Evolutionary conservation across 2,329 filamentous ascomycete species (phyloP).

Genomic region (Hypoxylon sp.): DNA sequence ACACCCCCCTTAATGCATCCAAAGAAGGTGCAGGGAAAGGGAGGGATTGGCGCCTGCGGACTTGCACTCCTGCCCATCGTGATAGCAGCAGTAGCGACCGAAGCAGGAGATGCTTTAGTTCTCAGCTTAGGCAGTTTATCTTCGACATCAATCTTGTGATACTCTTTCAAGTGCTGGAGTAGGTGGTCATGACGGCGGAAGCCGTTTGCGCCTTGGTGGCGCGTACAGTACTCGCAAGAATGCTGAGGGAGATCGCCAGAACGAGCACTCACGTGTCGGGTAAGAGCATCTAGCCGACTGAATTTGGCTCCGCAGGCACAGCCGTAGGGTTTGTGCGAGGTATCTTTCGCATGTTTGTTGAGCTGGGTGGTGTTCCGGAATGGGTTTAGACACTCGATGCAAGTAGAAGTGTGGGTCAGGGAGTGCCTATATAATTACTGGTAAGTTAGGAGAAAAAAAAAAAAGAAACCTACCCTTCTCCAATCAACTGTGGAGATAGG

Average conservation of each 20-base stretch:
- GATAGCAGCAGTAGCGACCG: too few relatives aligned
- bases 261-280: constrained; percentile 4
- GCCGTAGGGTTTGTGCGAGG: constrained; percentile 9
- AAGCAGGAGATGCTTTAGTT: background rate
- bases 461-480: constrained; percentile 23
- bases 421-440: too few relatives aligned
- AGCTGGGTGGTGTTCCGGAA: constrained; percentile 8
- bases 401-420: background rate
- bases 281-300: constrained; percentile 10
- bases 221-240: constrained; percentile 15
- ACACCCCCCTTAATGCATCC: background rate
- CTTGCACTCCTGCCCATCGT: too few relatives aligned
- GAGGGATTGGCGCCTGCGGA: constrained; percentile 1
- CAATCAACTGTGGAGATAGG: background rate
- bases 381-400: background rate
- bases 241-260: background rate
- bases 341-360: constrained; percentile 14
- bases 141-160: constrained; percentile 5
- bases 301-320: constrained; percentile 6
- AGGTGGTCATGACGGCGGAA: constrained; percentile 25
- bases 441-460: background rate
- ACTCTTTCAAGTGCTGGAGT: constrained; percentile 10
- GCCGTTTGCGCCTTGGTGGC: constrained; percentile 1
- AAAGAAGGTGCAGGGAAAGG: constrained; percentile 5
- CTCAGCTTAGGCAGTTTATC: constrained; percentile 1